Base-by-base conservation (phyloP, 345 rosid species). In the Rhizophora mangle region DNA sequence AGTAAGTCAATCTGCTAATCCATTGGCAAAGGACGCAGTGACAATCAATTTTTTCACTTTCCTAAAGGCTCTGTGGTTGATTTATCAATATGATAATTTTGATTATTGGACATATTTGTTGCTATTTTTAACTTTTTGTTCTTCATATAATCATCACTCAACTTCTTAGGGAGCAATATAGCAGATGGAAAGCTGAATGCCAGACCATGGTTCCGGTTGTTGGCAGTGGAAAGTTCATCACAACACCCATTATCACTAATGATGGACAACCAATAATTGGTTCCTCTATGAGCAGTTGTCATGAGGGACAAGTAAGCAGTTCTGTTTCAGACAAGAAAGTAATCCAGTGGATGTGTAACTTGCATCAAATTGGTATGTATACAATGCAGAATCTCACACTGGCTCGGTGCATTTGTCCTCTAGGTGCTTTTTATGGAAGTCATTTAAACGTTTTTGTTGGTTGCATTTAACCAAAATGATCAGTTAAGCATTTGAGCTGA, bases 281-380 rank as follows among this genome's bases (percentile, higher is more conserved):
- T 66, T 64, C 85, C 68, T 74, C 73, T 6, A 70, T 65, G 8
- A 72, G 77, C 53, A 54, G 59, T 24, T 68, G 53, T 63, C 55
- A 21, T n/a, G 79, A 34, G 75, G 83, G 82, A 78, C 63, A 32
- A 46, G 80, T 78, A 52, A 75, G 60, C 37, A 76, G 76, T 72
- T 62, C 83, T 64, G 63, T 88, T 81, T 78, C 84, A 43, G 83
- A 88, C 78, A 84, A 87, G 80, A 88, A 81, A 81, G 88, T 79
- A 53, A 81, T 83, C 26, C 86, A 88, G 21, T 94, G 98, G 98
- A 94, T 85, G 91, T 90, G 85, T 66, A 57, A 75, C 21, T 77
- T 89, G 80, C 97, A 84, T 73, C 98, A 91, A 83, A 91, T 94
- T 56, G 97, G 98, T 94, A 87, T 51, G 68, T 73, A 60, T 30